These are phyloP conservation scores for Favolaschia claudopus DNA, from an alignment of 768 basidiomycete genomes.

Conservation along the genomic window DNA sequence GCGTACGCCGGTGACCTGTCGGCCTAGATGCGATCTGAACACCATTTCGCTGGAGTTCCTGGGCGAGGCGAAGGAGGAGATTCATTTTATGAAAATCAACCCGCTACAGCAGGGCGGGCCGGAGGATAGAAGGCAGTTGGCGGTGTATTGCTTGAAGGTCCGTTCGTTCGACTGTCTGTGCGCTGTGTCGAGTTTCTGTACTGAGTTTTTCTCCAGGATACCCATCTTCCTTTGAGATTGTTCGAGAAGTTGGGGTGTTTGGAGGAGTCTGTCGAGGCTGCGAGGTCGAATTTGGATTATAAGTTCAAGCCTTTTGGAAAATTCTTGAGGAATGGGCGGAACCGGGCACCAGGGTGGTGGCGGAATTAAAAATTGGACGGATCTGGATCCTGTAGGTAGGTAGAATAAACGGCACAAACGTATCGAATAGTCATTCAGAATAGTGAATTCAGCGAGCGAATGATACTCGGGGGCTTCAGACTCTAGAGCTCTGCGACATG, in stretches of 20 bases:
- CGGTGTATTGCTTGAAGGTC: conserved; percentile 8
- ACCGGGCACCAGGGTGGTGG: too few relatives aligned
- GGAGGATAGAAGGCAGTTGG: neutral
- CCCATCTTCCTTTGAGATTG: neutral
- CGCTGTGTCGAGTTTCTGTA: neutral
- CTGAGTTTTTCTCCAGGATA: neutral
- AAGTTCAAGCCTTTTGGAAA: neutral
- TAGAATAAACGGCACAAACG: too few relatives aligned
- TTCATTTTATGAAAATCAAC: neutral
- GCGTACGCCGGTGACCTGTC: neutral
- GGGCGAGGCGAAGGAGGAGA: neutral
- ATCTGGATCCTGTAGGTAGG: too few relatives aligned
- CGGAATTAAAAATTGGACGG: too few relatives aligned
- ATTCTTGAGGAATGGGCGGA: conserved; percentile 5
- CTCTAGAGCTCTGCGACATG: too few relatives aligned
- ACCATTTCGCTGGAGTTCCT: neutral
- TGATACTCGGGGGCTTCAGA: too few relatives aligned
- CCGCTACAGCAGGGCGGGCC: neutral
- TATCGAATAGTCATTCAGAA: too few relatives aligned
- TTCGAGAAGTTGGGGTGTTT: neutral
- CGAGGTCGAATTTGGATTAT: neutral
- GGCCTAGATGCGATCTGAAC: neutral
- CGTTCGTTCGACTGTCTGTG: neutral
- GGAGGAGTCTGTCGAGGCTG: neutral
- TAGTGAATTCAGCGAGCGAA: too few relatives aligned